Evolutionary conservation across 2,329 filamentous ascomycete genomes (phyloP), one percentile per base, ranked within the genome.

Genomic region (Sporothrix inflata): DNA sequence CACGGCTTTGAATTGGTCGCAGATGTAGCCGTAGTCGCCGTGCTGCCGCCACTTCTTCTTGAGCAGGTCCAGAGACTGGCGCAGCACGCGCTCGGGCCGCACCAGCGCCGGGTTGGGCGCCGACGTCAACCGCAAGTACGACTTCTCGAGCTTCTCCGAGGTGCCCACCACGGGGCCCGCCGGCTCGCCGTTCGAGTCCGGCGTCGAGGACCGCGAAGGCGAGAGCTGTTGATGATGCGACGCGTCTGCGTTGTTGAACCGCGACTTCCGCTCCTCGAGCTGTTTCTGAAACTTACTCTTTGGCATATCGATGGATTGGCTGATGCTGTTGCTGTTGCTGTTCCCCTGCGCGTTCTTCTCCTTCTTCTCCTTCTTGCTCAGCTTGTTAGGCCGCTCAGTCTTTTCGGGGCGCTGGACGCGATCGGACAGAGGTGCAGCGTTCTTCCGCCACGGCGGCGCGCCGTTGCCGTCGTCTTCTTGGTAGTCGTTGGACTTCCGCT

Each of bases 1-100:
- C 81, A 99, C 88, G 19, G 96, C 98, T 83, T 99, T 99, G 87
- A 99, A 97, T 86, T 99, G 96, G 80, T 99, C 94, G 88, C 96
- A 98, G 75, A 98, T 97, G 83, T 98, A 99, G 77, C 90, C 91
- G 82, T 99, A 99, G 83, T 98, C 97, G 83, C 91, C 91, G 78
- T 98, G 94, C 77, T 91, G 89, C 79, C 90, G 92, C 96, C 96
- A 99, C 83, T 97, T 98, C 84, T 91, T 92, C 85, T 97, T 97
- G 75, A 99, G 84, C 66, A 97, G 84, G 76, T 97, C 93, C 81
- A 99, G 83, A 6, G 95, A 94, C 82, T 96, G 90, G 76, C 91
- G 90, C 75, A 99, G 84, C 27, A 99, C 85, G 66, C 83, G 83
- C 79, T 97, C 87, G 27, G 96, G 96, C 61, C 96, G 94, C 68